These are phyloP conservation scores for Puccinellia tenuiflora DNA, from an alignment of 176 grass and related monocot genomes.

Conservation along the genomic window DNA sequence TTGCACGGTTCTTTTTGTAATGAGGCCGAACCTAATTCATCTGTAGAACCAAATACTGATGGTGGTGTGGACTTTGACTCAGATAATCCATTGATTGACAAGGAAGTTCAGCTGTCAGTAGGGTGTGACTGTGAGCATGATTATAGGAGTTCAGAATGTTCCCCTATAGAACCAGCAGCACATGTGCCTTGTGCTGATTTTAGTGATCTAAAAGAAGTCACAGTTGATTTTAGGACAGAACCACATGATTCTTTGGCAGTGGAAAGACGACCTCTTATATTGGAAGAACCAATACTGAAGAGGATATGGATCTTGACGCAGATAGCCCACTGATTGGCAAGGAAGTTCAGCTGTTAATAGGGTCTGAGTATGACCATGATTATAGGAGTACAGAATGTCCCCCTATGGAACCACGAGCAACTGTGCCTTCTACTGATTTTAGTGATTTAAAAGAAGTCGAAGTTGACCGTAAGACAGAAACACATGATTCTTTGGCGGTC, in stretches of 20 bases:
- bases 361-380: background rate
- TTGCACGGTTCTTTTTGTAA: constrained; percentile 1
- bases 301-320: constrained; percentile 19
- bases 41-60: constrained; percentile 19
- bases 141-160: constrained; percentile 18
- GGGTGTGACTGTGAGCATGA: background rate
- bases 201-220: constrained; percentile 6
- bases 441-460: background rate
- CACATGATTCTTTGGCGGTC: background rate
- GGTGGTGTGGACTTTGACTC: constrained; percentile 8
- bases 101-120: background rate
- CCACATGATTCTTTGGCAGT: background rate
- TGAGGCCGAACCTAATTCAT: constrained; percentile 6
- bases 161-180: background rate
- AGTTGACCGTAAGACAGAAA: constrained; percentile 1
- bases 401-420: background rate
- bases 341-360: constrained; percentile 2
- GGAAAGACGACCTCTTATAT: constrained; percentile 9
- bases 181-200: background rate
- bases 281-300: constrained; percentile 14
- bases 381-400: constrained; percentile 14
- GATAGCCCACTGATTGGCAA: constrained; percentile 1
- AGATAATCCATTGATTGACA: background rate
- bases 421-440: background rate
- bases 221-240: constrained; percentile 15